Conservation (phyloP, 169 alveolate species). For the Babesia sp. region DNA sequence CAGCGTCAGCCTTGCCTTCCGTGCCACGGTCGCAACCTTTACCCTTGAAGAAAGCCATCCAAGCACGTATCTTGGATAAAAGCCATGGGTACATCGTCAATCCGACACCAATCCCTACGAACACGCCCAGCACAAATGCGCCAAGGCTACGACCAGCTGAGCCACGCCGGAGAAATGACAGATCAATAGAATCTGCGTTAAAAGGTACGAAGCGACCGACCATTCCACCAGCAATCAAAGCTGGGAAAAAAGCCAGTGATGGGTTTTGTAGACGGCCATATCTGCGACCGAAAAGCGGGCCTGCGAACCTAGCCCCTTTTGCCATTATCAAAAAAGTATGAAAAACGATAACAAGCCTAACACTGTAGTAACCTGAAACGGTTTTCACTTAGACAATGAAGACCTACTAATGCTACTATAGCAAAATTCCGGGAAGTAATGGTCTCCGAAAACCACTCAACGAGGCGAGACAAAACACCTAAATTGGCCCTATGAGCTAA, state of each 20-base stretch:
- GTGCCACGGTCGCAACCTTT: background rate
- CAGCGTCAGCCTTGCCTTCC: background rate
- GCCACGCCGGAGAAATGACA: background rate
- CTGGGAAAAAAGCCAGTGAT: slow-evolving; percentile 19
- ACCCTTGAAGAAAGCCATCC: background rate
- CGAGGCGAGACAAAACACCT: background rate
- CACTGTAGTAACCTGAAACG: slow-evolving; percentile 16
- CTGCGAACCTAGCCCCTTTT: slow-evolving; percentile 5
- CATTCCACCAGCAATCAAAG: slow-evolving; percentile 26
- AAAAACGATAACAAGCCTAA: slow-evolving; percentile 21
- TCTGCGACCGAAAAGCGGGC: slow-evolving; percentile 1
- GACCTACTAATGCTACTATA: slow-evolving; percentile 13
- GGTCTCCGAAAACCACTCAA: slow-evolving; percentile 1
- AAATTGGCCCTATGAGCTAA: slow-evolving; percentile 37
- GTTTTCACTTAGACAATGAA: background rate
- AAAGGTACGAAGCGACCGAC: background rate
- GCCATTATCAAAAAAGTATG: slow-evolving; percentile 6
- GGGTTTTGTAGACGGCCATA: slow-evolving; percentile 7
- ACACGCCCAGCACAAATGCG: slow-evolving; percentile 11
- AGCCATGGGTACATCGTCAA: slow-evolving; percentile 3
- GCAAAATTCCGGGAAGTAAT: slow-evolving; percentile 1
- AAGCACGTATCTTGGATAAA: background rate
- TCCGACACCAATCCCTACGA: slow-evolving; percentile 24
- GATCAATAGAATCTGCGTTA: background rate
- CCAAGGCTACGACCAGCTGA: background rate